phyloP scores from a whole-genome alignment of 148 eudicot genomes.

The Silene conica region DNA sequence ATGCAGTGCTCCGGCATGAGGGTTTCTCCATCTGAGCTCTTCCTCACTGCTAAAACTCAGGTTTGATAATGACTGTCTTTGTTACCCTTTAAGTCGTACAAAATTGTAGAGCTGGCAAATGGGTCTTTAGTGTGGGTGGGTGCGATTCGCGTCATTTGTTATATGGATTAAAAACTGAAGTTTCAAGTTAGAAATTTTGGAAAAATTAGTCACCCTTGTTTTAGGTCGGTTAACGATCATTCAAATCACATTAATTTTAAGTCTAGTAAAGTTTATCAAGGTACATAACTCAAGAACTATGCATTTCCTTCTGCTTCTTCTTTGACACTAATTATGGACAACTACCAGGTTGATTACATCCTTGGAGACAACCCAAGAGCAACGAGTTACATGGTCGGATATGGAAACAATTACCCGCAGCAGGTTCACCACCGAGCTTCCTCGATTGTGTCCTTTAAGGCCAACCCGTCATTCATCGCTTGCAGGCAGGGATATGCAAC shows the following conservation, averaged over 20 bases:
- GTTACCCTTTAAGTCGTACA: no score
- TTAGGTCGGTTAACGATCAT: no score
- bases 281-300: not conserved
- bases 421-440: slow-evolving; percentile 94
- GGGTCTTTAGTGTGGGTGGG: no score
- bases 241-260: no score
- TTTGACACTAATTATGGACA: not conserved
- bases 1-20: slow-evolving; percentile 48
- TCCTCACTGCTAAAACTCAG: slow-evolving; percentile 80
- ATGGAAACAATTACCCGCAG: slow-evolving; percentile 79
- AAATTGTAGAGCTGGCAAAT: no score
- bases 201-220: no score
- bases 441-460: slow-evolving; percentile 80
- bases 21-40: slow-evolving; percentile 63
- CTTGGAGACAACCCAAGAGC: slow-evolving; percentile 99
- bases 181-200: slow-evolving; percentile 43
- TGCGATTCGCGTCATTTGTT: no score
- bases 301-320: not conserved
- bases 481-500: slow-evolving; percentile 96
- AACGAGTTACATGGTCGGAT: slow-evolving; percentile 98
- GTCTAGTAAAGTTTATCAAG: no score
- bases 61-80: slow-evolving; percentile 19
- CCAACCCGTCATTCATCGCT: slow-evolving; percentile 57
- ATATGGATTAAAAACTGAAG: no score
- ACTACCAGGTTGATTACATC: slow-evolving; percentile 72